Evolutionary conservation across 2,329 filamentous ascomycete species (phyloP), one percentile per base, ranked within the genome.

Genomic region (Microdochium bolleyi): DNA sequence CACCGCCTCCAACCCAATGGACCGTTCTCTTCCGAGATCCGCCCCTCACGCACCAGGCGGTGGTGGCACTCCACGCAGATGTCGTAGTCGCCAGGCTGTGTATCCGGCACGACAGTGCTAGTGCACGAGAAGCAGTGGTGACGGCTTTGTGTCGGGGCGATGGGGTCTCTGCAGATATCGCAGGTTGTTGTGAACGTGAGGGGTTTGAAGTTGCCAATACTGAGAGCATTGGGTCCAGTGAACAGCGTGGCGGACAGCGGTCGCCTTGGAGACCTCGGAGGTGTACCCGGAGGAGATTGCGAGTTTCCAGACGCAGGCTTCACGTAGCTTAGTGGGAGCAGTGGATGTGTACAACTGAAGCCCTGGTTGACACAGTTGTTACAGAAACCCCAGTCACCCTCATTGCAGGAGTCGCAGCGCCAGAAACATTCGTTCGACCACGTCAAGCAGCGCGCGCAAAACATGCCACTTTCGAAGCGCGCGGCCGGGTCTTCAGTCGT

Each of bases 301-400:
- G 58, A 5, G 55, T 52, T n/a, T 56, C 48, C 27, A 57, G 64
- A 59, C 9, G 67, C 61, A 1, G 66, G 61, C 25, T 72, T 67
- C 48, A 80, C 75, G 58, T 90, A 86, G 1, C 84, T 81, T 48
- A 95, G 73, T 0, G 92, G 89, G 1, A 95, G 73, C 1, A 97
- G 75, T 7, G 87, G 78, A 63, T 97, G 92, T 0, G 85, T 88
- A 69, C 92, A 97, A 55, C 84, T 87, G 55, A 79, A 78, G 16
- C 89, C 91, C 66, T 86, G 84, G 54, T 92, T 92, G 27, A 96
- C 89, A 59, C 92, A 97, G 55, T 78, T 73, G 61, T 92, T 90
- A 70, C 92, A 97, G 65, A 89, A 96, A 0, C 92, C 92, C 92
- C 92, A 97, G 63, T 95, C 92, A 4, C 90, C 92, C 56, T 94